Conservation (phyloP, 2,329 filamentous ascomycete genomes). For the Scytalidium lignicola region DNA sequence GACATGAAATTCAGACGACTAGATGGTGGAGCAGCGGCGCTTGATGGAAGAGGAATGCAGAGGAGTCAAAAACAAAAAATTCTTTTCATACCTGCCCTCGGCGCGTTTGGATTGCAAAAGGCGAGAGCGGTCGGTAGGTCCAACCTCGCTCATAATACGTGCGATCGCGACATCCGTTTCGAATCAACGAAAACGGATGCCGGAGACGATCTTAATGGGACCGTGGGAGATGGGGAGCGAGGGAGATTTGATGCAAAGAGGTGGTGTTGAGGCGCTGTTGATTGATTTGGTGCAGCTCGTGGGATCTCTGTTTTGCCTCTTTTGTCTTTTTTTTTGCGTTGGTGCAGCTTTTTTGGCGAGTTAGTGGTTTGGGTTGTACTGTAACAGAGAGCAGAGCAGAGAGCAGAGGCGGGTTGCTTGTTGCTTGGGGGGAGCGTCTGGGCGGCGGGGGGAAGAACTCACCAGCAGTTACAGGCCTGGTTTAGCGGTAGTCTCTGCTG, state of each 20-base stretch:
- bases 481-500: no score
- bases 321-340: background rate
- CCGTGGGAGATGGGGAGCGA: constrained; percentile 27
- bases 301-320: background rate
- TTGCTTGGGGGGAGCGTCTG: no score
- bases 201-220: constrained; percentile 30
- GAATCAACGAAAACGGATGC: constrained; percentile 54
- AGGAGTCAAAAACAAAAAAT: background rate
- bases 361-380: background rate
- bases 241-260: background rate
- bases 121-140: constrained; percentile 58
- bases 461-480: no score
- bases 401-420: no score
- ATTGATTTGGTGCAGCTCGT: background rate
- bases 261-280: constrained; percentile 1
- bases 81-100: constrained; percentile 52
- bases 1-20: constrained; percentile 17
- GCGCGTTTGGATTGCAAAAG: constrained; percentile 61
- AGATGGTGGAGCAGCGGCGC: constrained; percentile 18
- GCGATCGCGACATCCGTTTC: constrained; percentile 64
- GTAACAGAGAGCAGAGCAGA: no score
- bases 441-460: no score
- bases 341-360: background rate
- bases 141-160: constrained; percentile 67
- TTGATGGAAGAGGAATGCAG: constrained; percentile 7